Evolutionary conservation across 441 rosid genomes (phyloP), one percentile per base, ranked within the genome.

Genomic region (Gossypium schwendimanii): DNA sequence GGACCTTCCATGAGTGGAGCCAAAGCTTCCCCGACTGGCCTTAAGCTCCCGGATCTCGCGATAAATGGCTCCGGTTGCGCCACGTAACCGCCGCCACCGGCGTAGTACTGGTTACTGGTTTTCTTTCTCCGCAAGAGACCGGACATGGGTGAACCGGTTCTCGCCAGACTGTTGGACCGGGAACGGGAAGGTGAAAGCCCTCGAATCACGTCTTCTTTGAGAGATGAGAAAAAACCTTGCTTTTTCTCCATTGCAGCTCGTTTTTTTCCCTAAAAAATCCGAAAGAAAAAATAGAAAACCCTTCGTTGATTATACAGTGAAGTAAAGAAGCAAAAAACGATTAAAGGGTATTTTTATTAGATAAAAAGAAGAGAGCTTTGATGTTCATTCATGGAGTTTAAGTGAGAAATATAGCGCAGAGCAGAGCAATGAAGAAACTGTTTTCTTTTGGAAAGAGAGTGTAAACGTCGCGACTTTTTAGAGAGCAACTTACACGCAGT

Each of bases 1-100:
- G 92, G 97, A 26, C 94, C 96, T 63, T 92, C 98, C 77, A 92
- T 87, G 24, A 89, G 63, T 7, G 92, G 91, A 44, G 91, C 71
- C 57, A 89, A 70, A 14, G 85, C 78, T 77, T 82, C 85, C 7
- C 85, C 88, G 0, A 87, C 87, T 0, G 87, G 89, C 80, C 90
- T 84, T 20, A 89, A 50, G 54, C 85, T 85, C 59, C 86, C 89
- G 60, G 96, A 91, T 86, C 96, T 87, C 74, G 82, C 85, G 3
- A 85, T 78, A 71, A 83, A 63, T 1, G 24, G 70, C 70, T 88
- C 92, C 5, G 88, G 86, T 23, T 79, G 85, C 0, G 80, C 31
- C 18, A 77, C 64, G 78, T 79, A 55, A 54, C 15, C 52, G 39
- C 57, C 28, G 11, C 54, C 69, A 47, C 39, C 39, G 2, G 8